phyloP scores from a whole-genome alignment of 345 rosid species.

The Acer campestre region DNA sequence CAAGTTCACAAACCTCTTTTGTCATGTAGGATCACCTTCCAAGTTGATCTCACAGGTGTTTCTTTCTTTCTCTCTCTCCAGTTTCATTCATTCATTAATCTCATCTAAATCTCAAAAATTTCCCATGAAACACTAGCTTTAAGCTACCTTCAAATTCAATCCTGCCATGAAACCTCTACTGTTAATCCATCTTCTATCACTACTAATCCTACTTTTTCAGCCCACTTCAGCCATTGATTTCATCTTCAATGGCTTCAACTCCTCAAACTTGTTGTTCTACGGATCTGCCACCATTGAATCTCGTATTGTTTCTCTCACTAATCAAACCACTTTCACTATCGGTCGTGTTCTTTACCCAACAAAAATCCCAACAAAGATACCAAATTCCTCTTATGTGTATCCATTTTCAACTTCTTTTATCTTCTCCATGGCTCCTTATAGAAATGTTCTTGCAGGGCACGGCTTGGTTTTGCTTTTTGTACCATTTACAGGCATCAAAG shows the following conservation, averaged over 20 bases:
- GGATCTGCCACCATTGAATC: constrained; percentile 52
- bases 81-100: not conserved
- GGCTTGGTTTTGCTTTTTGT: constrained; percentile 67
- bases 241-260: constrained; percentile 71
- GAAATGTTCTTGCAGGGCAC: constrained; percentile 51
- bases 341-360: constrained; percentile 68
- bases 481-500: constrained; percentile 43
- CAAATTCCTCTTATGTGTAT: constrained; percentile 36
- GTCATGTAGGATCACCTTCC: too few relatives aligned
- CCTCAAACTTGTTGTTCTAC: constrained; percentile 41
- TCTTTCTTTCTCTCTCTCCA: not conserved
- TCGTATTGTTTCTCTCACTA: constrained; percentile 62
- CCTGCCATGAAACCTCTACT: constrained; percentile 29
- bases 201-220: constrained; percentile 17
- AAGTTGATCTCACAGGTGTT: too few relatives aligned
- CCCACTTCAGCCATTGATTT: constrained; percentile 49
- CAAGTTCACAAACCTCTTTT: not conserved
- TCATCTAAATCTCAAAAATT: not conserved
- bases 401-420: constrained; percentile 74
- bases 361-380: constrained; percentile 44
- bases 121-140: constrained; percentile 10
- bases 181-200: not conserved
- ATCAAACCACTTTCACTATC: constrained; percentile 42
- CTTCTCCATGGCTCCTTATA: constrained; percentile 68
- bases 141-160: not conserved